These are phyloP conservation scores for Coprinopsis sp. DNA, from an alignment of 768 basidiomycete genomes.

Conservation along the genomic window DNA sequence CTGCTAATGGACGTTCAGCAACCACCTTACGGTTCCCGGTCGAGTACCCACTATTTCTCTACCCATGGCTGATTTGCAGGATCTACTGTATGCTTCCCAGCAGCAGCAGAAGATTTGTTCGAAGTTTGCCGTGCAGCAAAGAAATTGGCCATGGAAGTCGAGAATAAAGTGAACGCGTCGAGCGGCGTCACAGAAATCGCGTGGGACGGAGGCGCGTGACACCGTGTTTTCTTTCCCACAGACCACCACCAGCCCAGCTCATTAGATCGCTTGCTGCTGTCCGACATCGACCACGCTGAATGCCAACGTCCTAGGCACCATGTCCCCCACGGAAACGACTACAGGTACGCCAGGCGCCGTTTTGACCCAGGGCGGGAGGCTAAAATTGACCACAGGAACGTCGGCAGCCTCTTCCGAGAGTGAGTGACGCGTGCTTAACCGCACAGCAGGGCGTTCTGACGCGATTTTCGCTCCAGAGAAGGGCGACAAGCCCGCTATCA, in stretches of 20 bases:
- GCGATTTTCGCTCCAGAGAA: slow-evolving; percentile 30
- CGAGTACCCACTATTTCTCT: slow-evolving; percentile 82
- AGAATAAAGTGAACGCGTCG: neutral
- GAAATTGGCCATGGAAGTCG: slow-evolving; percentile 51
- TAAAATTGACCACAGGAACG: neutral
- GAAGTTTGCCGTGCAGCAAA: slow-evolving; percentile 47
- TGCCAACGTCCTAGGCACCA: slow-evolving; percentile 28
- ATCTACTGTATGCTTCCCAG: slow-evolving; percentile 46
- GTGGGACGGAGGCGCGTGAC: slow-evolving; percentile 34
- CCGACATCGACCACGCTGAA: too few relatives aligned
- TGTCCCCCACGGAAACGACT: slow-evolving; percentile 31
- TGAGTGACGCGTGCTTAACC: slow-evolving; percentile 27
- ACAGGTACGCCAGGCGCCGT: too few relatives aligned
- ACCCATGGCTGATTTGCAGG: slow-evolving; percentile 88
- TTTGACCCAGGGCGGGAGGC: too few relatives aligned
- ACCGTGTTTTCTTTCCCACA: slow-evolving; percentile 26
- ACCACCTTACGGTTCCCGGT: neutral
- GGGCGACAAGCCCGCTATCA: slow-evolving; percentile 38
- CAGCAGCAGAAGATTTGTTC: slow-evolving; percentile 26
- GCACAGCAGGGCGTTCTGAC: slow-evolving; percentile 15
- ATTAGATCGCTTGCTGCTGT: slow-evolving; percentile 14
- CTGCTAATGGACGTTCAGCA: slow-evolving; percentile 49
- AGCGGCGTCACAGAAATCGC: slow-evolving; percentile 39
- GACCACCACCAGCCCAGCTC: neutral
- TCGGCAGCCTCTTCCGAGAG: slow-evolving; percentile 16